Evolutionary conservation across 1,284 basidiomycete species (phyloP), one percentile per base, ranked within the genome.

Genomic region (Puccinia horiana): DNA sequence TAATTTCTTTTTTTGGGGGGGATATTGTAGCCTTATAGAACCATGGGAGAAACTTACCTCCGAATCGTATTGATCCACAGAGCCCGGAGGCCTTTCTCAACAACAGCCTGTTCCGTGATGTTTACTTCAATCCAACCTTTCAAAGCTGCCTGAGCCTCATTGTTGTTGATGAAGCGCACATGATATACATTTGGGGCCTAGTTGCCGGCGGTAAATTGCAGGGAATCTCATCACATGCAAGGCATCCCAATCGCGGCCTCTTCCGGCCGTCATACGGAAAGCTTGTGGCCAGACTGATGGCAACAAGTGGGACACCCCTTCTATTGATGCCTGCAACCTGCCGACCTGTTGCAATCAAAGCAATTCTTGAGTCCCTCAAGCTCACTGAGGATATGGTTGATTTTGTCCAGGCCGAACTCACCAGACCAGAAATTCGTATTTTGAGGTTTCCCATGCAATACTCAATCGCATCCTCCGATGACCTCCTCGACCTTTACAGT

Each of bases 291-390:
- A 44, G 20, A n/a, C 49, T 73, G 44, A 47, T 2, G 2, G 70
- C 70, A 47, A 73, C 70, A 14, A 18, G 49, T 18, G 49, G 49
- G 32, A 42, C 49, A 18, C 35, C 44, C 18, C 5, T 49, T 8
- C 35, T 73, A 20, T n/a, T 73, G 4, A 29, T 73, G 32, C 49
- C 70, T 1, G 44, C 70, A n/a, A 73, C 70, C 23, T 73, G 70
- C 32, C 2, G 18, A 18, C 70, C 70, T 44, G 40, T 73, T 3
- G 42, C 40, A 1, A 47, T 73, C 8, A 20, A 73, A 6, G 37
- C 26, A 29, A 73, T 73, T 42, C 16, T 44, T 6, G 32, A 49
- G 20, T 42, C 8, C 23, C 70, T 73, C 8, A 73, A 73, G 16
- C 18, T 73, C 16, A 18, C 44, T 20, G 20, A 42, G 44, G 40